phyloP scores from a whole-genome alignment of 2,329 filamentous ascomycete species.

The Nemania sp. region DNA sequence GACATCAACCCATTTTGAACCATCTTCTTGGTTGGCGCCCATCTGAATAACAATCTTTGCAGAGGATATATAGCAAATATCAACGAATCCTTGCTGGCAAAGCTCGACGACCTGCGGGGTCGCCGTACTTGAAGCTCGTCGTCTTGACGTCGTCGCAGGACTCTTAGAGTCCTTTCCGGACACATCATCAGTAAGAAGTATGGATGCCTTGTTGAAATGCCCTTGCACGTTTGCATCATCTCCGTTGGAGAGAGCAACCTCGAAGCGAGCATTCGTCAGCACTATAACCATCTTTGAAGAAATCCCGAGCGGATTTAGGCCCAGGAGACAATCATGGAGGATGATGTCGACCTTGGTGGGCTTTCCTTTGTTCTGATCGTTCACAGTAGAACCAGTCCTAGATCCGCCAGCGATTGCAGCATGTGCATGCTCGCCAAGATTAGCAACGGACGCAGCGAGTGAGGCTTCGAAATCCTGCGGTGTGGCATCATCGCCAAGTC shows the following conservation, averaged over 20 bases:
- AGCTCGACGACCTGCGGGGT: conserved; percentile 60
- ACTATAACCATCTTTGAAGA: conserved; percentile 78
- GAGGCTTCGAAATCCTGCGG: conserved; percentile 75
- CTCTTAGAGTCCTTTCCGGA: conserved; percentile 47
- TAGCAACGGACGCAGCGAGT: conserved; percentile 79
- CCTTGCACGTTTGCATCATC: conserved; percentile 66
- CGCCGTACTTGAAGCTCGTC: conserved; percentile 45
- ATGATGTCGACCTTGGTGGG: conserved; percentile 73
- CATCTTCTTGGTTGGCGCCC: conserved; percentile 57
- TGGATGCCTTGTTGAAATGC: conserved; percentile 76
- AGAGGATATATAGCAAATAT: conserved; percentile 84
- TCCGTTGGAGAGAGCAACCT: conserved; percentile 68
- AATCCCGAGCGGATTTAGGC: conserved; percentile 78
- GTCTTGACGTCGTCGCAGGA: conserved; percentile 46
- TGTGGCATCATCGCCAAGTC: conserved; percentile 67
- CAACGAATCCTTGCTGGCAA: conserved; percentile 75
- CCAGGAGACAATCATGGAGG: conserved; percentile 79
- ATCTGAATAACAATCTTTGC: conserved; percentile 71
- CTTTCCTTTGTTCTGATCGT: conserved; percentile 48
- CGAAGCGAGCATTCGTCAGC: conserved; percentile 75
- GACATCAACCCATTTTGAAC: conserved; percentile 72
- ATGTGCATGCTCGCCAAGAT: conserved; percentile 69
- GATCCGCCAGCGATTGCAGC: conserved; percentile 48
- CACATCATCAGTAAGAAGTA: conserved; percentile 82
- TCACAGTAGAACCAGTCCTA: conserved; percentile 10